Base-by-base conservation (phyloP, 192 early-diverging fungal species). In the Gaertneriomyces semiglobifer region DNA sequence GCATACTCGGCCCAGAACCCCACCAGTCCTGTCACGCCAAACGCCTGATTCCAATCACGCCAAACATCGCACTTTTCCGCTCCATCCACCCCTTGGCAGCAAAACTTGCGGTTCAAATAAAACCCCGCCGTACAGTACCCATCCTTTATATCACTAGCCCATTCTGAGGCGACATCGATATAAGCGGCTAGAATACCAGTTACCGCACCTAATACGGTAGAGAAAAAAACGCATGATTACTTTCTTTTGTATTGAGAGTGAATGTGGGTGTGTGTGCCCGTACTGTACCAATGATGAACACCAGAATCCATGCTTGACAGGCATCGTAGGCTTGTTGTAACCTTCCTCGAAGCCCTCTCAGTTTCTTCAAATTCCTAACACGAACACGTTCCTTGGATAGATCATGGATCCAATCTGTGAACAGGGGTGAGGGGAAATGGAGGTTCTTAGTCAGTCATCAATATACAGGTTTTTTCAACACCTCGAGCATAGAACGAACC, bases 371-470 rank as follows among this genome's bases (percentile, higher is more conserved):
- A 43, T 68, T 63, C 8, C 71, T 48, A 25, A 62, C 54, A 18
- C 71, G 65, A 5, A 68, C 44, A 0, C 71, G 64, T 40, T 73
- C 71, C 74, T 90, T 87, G 10, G 89, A 88, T 62, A 88, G 83
- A 75, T 95, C 93, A 66, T 94, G 92, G 46, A 93, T 88, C 91
- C 92, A 95, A 76, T 97, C 92, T 46, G 40, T 1, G 44, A 60
- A 9, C 58, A 60, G 16, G 50, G 20, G 48, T 2, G 48, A 50
- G n/a, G n/a, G n/a, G n/a, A n/a, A n/a, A n/a, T n/a, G n/a, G 6
- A 6, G 44, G 11, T 3, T 40, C 58, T 41, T 19, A 7, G 7
- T 12, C 7, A 9, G 18, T 42, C 11, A 12, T 19, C 18, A 40
- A 18, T 43, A 18, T 4, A 11, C 1, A 57, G 55, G 10, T 57